These are phyloP conservation scores for Phyllosticta citriasiana DNA, from an alignment of 2,329 filamentous ascomycete species.

Conservation along the genomic window DNA sequence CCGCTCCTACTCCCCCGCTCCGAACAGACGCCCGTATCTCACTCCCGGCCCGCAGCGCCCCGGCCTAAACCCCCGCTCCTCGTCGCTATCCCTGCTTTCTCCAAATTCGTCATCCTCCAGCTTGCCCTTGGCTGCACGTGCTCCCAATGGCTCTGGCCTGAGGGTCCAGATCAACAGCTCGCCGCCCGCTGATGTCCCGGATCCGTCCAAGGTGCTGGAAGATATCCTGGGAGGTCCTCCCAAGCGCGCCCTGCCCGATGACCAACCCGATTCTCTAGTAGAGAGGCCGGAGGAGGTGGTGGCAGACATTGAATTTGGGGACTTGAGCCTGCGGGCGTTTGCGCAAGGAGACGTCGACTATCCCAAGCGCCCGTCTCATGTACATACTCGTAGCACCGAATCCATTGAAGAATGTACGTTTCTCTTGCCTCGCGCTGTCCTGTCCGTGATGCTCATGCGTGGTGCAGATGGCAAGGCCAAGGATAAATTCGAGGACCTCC, in stretches of 20 bases:
- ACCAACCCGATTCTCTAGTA: constrained; percentile 19
- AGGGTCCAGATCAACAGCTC: constrained; percentile 46
- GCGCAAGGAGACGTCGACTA: constrained; percentile 31
- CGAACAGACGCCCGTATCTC: constrained; percentile 59
- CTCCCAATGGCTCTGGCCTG: constrained; percentile 57
- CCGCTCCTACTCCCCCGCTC: constrained; percentile 62
- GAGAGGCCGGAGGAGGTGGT: constrained; percentile 42
- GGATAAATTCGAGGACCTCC: constrained; percentile 79
- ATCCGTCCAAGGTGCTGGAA: constrained; percentile 63
- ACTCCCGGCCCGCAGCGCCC: constrained; percentile 57
- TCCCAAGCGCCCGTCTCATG: constrained; percentile 23
- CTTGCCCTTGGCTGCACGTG: constrained; percentile 54
- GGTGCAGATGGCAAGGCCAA: constrained; percentile 63
- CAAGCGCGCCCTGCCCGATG: constrained; percentile 12
- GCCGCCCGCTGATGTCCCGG: constrained; percentile 47
- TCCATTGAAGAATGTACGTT: constrained; percentile 63
- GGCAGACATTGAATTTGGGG: constrained; percentile 67
- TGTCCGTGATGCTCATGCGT: constrained; percentile 17
- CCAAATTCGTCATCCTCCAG: constrained; percentile 69
- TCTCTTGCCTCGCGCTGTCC: constrained; percentile 15
- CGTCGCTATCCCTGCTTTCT: constrained; percentile 66
- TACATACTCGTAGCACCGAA: constrained; percentile 46
- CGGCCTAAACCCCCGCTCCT: constrained; percentile 59
- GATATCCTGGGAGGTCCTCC: constrained; percentile 42
- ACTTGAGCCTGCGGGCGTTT: constrained; percentile 65